phyloP scores from a whole-genome alignment of 331 rosid genomes.

The Rosa hybrid region DNA sequence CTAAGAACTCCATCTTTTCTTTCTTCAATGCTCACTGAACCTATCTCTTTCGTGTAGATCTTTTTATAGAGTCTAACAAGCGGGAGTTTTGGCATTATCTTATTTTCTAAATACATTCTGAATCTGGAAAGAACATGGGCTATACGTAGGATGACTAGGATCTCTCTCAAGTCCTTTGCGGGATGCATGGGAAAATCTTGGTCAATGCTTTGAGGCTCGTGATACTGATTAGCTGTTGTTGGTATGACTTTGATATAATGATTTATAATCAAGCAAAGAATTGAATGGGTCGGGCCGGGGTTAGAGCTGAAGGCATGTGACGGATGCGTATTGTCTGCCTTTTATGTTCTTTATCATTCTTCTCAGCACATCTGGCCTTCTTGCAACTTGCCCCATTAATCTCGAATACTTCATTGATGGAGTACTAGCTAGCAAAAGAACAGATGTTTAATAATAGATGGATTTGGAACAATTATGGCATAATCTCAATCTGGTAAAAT shows the following conservation, averaged over 20 bases:
- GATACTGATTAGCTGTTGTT: constrained; percentile 12
- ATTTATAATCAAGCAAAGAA: neutral
- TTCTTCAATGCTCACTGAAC: neutral
- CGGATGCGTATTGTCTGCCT: neutral
- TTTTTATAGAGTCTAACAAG: constrained; percentile 32
- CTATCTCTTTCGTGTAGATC: constrained; percentile 2
- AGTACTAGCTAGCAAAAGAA: neutral
- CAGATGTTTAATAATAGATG: neutral
- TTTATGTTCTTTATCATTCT: neutral
- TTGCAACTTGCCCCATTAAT: neutral
- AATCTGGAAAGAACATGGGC: constrained; percentile 15
- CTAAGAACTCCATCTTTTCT: constrained; percentile 35
- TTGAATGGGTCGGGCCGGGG: neutral
- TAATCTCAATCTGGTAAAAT: too few relatives aligned
- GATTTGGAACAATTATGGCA: too few relatives aligned
- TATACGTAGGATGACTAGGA: neutral
- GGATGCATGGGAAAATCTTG: constrained; percentile 21
- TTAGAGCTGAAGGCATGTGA: neutral
- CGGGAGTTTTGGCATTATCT: constrained; percentile 12
- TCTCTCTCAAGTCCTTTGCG: neutral
- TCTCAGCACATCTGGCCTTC: neutral
- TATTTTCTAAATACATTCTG: neutral
- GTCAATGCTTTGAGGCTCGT: constrained; percentile 35
- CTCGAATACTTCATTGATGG: neutral
- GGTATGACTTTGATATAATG: neutral